Evolutionary conservation across 2,329 filamentous ascomycete species (phyloP).

Genomic region (Arthrobotrys conoides): DNA sequence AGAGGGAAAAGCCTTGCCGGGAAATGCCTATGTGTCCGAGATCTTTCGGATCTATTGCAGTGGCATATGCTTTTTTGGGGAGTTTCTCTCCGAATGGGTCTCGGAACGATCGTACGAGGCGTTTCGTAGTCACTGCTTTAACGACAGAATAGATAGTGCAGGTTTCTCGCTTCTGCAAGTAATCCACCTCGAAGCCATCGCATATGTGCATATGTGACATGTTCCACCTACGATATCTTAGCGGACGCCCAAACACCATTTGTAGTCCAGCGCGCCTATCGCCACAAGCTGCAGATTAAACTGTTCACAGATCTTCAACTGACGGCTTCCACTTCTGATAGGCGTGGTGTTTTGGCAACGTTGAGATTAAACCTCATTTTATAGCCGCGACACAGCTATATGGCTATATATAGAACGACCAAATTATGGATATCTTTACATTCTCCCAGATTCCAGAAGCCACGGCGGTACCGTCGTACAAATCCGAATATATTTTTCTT

Average conservation of each 20-base stretch:
- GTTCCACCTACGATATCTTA: constrained; percentile 19
- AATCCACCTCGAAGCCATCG: constrained; percentile 10
- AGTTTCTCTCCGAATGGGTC: neutral
- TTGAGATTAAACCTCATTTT: constrained; percentile 13
- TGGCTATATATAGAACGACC: constrained; percentile 19
- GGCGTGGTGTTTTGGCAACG: neutral
- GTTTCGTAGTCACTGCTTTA: neutral
- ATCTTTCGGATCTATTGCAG: constrained; percentile 18
- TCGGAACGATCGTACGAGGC: neutral
- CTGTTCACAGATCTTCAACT: constrained; percentile 15
- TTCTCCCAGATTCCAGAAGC: neutral
- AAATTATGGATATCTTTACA: neutral
- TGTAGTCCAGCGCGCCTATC: constrained; percentile 10
- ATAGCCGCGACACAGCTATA: constrained; percentile 4
- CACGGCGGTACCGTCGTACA: neutral
- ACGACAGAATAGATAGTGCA: constrained; percentile 5
- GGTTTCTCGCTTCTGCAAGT: constrained; percentile 20
- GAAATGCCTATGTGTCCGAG: constrained; percentile 3
- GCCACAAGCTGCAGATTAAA: neutral
- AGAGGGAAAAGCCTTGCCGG: constrained; percentile 15
- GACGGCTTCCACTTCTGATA: constrained; percentile 4
- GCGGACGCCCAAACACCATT: constrained; percentile 26
- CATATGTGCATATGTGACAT: constrained; percentile 1
- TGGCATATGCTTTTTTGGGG: neutral
- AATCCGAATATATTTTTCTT: neutral